Percentiles rank a stretch among this genome's conserved stretches.
phyloP scores from a whole-genome alignment of 164 flowering plant species.

The Berberis vulgaris region DNA sequence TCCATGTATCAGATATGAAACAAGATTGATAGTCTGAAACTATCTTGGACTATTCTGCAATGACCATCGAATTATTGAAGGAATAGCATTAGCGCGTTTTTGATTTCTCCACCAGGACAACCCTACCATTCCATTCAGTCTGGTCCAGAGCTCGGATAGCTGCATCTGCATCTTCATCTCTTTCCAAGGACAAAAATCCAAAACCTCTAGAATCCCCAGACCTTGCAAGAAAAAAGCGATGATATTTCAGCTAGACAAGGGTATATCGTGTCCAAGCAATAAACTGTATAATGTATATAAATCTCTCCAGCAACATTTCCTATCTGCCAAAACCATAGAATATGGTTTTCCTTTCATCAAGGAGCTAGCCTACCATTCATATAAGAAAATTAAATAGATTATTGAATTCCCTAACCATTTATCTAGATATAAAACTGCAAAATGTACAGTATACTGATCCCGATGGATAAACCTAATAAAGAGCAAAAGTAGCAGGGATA shows the following conservation, averaged over 20 bases:
- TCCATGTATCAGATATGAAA: not conserved
- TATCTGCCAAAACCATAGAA: no score
- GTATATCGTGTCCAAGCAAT: not conserved
- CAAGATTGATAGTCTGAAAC: constrained; percentile 2
- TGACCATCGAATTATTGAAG: not conserved
- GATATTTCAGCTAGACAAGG: constrained; percentile 2
- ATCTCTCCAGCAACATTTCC: no score
- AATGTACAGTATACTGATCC: no score
- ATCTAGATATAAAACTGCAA: no score
- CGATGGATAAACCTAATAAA: no score
- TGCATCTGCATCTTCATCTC: constrained; percentile 39
- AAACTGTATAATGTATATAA: no score
- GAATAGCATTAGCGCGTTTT: constrained; percentile 16
- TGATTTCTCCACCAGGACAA: constrained; percentile 39
- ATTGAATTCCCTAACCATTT: no score
- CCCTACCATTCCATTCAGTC: constrained; percentile 37
- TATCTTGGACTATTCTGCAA: not conserved
- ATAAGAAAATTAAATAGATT: no score
- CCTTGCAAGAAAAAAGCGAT: constrained; percentile 15
- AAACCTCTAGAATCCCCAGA: constrained; percentile 40
- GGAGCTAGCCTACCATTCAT: no score
- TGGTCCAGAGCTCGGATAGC: constrained; percentile 32
- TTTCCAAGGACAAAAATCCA: constrained; percentile 35
- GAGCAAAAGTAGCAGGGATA: no score
- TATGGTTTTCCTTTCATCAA: no score